These are phyloP conservation scores for Suhomyces chickasaworum DNA, from an alignment of 1,139 yeast species.

Conservation along the genomic window DNA sequence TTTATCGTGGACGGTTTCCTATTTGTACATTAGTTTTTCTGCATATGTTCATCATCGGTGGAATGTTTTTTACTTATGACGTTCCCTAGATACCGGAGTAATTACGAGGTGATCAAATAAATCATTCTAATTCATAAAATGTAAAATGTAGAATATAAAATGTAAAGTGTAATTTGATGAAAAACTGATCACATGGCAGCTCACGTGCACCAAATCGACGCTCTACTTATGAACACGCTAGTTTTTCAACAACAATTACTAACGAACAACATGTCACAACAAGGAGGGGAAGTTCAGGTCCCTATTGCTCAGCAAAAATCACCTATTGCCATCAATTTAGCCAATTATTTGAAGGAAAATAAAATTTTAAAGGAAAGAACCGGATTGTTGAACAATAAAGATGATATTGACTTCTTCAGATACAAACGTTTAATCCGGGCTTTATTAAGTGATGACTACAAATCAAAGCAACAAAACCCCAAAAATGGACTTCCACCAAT, in stretches of 20 bases:
- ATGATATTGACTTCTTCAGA: conserved; percentile 77
- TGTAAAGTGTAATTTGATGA: no score
- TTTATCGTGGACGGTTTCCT: conserved; percentile 4
- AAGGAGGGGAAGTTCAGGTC: conserved; percentile 16
- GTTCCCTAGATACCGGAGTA: conserved; percentile 15
- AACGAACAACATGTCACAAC: conserved; percentile 15
- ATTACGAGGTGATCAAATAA: conserved; percentile 1
- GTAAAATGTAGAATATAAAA: not conserved
- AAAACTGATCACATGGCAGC: not conserved
- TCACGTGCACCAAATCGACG: not conserved
- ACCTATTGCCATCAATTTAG: conserved; percentile 58
- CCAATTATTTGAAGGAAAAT: conserved; percentile 69
- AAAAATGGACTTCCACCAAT: conserved; percentile 60
- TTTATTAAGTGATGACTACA: conserved; percentile 71
- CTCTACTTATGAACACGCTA: conserved; percentile 12
- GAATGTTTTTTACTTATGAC: conserved; percentile 15
- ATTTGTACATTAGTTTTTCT: conserved; percentile 18
- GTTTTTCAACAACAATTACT: conserved; percentile 6
- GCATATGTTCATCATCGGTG: conserved; percentile 15
- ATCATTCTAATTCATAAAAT: not conserved
- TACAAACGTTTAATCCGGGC: conserved; percentile 83
- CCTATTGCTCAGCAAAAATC: conserved; percentile 22
- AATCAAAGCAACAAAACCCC: conserved; percentile 55
- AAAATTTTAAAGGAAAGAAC: conserved; percentile 71
- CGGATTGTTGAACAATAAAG: conserved; percentile 71